Evolutionary conservation across 805 yeast species (phyloP).

Genomic region (Candida broadrunensis): DNA sequence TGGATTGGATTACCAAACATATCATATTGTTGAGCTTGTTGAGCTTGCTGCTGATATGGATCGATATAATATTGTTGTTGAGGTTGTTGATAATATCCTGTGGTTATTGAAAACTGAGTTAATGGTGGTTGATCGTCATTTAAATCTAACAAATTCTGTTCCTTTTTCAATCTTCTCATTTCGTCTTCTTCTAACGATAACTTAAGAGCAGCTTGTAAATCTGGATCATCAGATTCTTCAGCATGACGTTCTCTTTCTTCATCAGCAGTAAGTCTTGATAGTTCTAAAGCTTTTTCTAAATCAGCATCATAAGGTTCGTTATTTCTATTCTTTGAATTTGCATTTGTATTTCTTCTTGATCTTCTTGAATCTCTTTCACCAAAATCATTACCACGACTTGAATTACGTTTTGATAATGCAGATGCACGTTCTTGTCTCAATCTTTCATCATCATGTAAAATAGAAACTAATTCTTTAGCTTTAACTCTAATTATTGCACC

Average conservation of each 20-base stretch:
- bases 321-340: constrained; percentile 18
- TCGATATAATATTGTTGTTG: constrained; percentile 5
- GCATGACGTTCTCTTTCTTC: constrained; percentile 61
- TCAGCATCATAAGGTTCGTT: constrained; percentile 65
- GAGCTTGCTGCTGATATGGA: constrained; percentile 11
- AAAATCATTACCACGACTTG: constrained; percentile 15
- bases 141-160: constrained; percentile 51
- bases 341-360: constrained; percentile 18
- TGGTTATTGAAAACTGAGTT: constrained; percentile 24
- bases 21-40: constrained; percentile 42
- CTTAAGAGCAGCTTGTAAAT: constrained; percentile 65
- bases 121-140: constrained; percentile 39
- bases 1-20: constrained; percentile 68
- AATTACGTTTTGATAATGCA: constrained; percentile 20
- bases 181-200: constrained; percentile 77
- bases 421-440: constrained; percentile 64
- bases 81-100: constrained; percentile 21
- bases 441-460: constrained; percentile 79
- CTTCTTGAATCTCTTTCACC: constrained; percentile 23
- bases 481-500: constrained; percentile 84
- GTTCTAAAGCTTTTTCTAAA: constrained; percentile 74
- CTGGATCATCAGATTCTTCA: constrained; percentile 48
- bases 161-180: constrained; percentile 49
- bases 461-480: constrained; percentile 82
- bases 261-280: constrained; percentile 76